A percentile compares a stretch with the other conserved stretches of the same genome.
phyloP scores from a whole-genome alignment of 140 eudicot species.

The Anethum foeniculum region DNA sequence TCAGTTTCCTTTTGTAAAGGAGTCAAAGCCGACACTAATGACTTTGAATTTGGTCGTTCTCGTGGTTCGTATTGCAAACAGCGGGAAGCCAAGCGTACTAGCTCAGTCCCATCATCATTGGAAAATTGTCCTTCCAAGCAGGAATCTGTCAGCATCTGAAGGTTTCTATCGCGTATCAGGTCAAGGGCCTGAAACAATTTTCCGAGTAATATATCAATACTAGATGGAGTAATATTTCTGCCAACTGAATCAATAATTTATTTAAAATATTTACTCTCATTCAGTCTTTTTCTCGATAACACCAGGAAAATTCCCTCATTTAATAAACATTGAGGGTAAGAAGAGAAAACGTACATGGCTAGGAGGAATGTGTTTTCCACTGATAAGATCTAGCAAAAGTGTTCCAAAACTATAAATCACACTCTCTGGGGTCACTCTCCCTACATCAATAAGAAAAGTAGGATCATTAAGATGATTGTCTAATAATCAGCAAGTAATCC shows the following conservation, averaged over 20 bases:
- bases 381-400: constrained; percentile 62
- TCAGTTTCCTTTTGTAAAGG: constrained; percentile 62
- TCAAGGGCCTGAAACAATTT: constrained; percentile 51
- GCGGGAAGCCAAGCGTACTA: constrained; percentile 69
- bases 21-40: constrained; percentile 51
- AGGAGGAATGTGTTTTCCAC: constrained; percentile 76
- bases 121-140: constrained; percentile 71
- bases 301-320: not conserved
- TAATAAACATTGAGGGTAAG: not conserved
- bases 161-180: constrained; percentile 64
- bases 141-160: constrained; percentile 74
- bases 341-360: constrained; percentile 45
- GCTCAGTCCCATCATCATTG: constrained; percentile 62
- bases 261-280: not conserved
- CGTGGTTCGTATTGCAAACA: constrained; percentile 70
- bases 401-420: constrained; percentile 71
- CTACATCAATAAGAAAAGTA: constrained; percentile 19
- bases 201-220: constrained; percentile 1
- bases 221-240: not conserved
- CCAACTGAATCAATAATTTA: not conserved
- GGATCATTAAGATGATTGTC: not conserved
- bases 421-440: constrained; percentile 68
- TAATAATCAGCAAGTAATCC: not conserved
- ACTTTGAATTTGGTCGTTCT: constrained; percentile 63
- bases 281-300: not conserved